Conservation (phyloP, 441 rosid genomes). For the Isatis lusitanica region DNA sequence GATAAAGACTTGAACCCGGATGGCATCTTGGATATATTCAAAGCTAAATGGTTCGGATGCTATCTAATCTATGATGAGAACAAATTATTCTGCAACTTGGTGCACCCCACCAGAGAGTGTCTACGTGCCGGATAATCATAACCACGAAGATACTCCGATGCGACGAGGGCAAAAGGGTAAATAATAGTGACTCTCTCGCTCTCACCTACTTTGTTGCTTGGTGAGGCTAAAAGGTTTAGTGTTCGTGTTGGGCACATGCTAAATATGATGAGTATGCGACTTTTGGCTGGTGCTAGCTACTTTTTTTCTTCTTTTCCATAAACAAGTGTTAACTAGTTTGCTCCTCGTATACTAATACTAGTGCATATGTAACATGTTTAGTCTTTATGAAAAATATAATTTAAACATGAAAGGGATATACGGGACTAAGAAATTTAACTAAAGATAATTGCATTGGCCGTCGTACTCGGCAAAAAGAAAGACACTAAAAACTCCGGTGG, state of each 20-base stretch:
- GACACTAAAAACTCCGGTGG: background rate
- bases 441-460: background rate
- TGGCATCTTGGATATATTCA: slow-evolving; percentile 25
- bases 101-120: background rate
- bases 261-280: background rate
- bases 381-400: too few relatives aligned
- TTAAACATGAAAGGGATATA: too few relatives aligned
- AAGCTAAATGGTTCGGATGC: background rate
- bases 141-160: background rate
- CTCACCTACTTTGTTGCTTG: slow-evolving; percentile 15
- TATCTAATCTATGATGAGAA: background rate
- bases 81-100: slow-evolving; percentile 12
- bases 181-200: background rate
- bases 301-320: too few relatives aligned
- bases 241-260: slow-evolving; percentile 7
- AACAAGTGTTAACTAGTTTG: too few relatives aligned
- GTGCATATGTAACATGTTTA: too few relatives aligned
- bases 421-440: too few relatives aligned
- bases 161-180: slow-evolving; percentile 1
- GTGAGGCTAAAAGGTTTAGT: background rate
- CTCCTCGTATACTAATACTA: too few relatives aligned
- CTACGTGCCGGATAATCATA: background rate
- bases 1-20: slow-evolving; percentile 11
- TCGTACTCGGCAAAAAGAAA: background rate
- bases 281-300: background rate